Base-by-base conservation (phyloP, 345 rosid genomes). In the Eutrema yunnanense region DNA sequence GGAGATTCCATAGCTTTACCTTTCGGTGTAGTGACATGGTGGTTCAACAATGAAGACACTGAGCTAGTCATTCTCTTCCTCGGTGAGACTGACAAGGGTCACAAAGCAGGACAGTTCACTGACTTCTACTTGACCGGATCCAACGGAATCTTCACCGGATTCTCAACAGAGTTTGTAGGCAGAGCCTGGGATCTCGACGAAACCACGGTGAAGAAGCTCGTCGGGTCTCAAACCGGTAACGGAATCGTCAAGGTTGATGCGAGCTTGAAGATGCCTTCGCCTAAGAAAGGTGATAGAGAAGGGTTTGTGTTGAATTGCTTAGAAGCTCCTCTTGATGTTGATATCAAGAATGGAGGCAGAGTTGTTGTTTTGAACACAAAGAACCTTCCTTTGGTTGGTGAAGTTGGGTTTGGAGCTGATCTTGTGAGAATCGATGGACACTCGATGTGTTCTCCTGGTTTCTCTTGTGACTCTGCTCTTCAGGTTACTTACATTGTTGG, bases 361-460 rank as follows among this genome's bases (percentile, higher is more conserved):
- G 97, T 94, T 7, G 97, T 94, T 37, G 86, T 91, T 7, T 73
- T 91, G 86, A 89, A 88, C 72, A 89, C 93, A 13, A 83, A 86
- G 80, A 91, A 89, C 56, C 85, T 94, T 13, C 98, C 98, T 38
- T 73, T 94, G 71, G 92, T 94, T 14, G 95, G 89, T 54, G 85
- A 94, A 75, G 85, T 89, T 37, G 97, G 98, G 6, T 81, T 89
- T 7, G 98, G 98, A 13, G 96, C 96, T 53, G 97, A 91, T 67
- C 96, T 94, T 33, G 96, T 91, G 9, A 86, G 84, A 69, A 66
- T 94, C 13, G 93, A 94, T 50, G 85, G 86, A 0, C 75, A 85
- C 4, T 96, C 97, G 0, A 91, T 91, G 98, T 91, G 98, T 74
- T 94, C 98, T 53, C 98, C 97, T 56, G 98, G 98, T 0, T 91